Conservation (phyloP, 345 rosid genomes). For the Hibiscus trionum region DNA sequence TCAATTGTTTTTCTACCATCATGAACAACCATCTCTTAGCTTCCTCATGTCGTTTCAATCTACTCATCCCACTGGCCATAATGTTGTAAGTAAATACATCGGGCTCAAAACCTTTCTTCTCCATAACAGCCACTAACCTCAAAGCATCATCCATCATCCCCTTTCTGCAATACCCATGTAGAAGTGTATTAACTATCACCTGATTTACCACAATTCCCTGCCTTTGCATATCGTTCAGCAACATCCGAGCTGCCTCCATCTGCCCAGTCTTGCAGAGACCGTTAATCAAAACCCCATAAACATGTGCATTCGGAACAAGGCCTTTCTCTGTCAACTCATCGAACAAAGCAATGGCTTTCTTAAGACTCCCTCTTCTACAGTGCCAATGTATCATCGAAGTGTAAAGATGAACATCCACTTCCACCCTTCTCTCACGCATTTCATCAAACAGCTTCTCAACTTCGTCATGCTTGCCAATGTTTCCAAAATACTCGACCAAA, state of each 20-base stretch:
- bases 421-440: constrained; percentile 58
- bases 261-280: constrained; percentile 77
- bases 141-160: constrained; percentile 69
- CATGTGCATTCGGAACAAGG: constrained; percentile 44
- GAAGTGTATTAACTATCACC: constrained; percentile 59
- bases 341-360: constrained; percentile 57
- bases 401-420: constrained; percentile 46
- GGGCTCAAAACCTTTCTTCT: constrained; percentile 57
- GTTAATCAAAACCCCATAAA: constrained; percentile 64
- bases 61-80: constrained; percentile 57
- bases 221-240: constrained; percentile 68
- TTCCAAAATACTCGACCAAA: constrained; percentile 36
- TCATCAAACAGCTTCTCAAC: constrained; percentile 66
- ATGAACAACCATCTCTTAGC: constrained; percentile 55
- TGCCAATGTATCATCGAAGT: constrained; percentile 53
- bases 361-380: constrained; percentile 49
- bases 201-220: constrained; percentile 40
- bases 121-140: constrained; percentile 43
- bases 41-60: constrained; percentile 48
- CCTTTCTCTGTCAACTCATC: constrained; percentile 68
- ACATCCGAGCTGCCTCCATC: constrained; percentile 64
- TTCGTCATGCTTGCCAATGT: constrained; percentile 33
- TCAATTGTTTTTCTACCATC: constrained; percentile 47
- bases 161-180: constrained; percentile 62
- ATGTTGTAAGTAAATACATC: constrained; percentile 60